Percentiles rank a stretch among this genome's conserved stretches.
These are phyloP conservation scores for Olyra latifolia DNA, from an alignment of 176 grass and related monocot species.

Conservation along the genomic window DNA sequence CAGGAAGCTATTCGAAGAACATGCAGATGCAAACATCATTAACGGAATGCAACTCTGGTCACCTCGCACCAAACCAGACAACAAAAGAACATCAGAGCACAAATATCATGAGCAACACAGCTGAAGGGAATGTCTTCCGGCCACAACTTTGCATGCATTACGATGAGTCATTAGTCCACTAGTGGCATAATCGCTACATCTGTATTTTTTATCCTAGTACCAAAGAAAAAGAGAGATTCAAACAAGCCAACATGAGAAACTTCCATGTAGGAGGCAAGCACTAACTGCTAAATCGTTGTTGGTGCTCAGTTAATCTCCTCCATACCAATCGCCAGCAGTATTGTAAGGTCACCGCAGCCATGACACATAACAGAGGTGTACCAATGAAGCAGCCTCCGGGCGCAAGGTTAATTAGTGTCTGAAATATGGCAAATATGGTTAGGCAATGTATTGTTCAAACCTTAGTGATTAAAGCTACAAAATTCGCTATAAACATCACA, in stretches of 20 bases:
- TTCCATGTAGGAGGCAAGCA: slow-evolving; percentile 5
- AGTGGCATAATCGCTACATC: not conserved
- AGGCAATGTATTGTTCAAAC: slow-evolving; percentile 2
- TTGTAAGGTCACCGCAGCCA: slow-evolving; percentile 56
- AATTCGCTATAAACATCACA: not conserved
- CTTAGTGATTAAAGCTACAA: slow-evolving; percentile 8
- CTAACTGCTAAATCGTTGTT: slow-evolving; percentile 47
- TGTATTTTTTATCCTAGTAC: slow-evolving; percentile 5
- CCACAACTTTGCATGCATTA: not conserved
- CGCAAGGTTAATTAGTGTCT: slow-evolving; percentile 85
- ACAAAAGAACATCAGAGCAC: not conserved
- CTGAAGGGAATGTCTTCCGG: not conserved
- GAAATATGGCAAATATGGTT: slow-evolving; percentile 30
- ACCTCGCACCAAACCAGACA: not conserved
- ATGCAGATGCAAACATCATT: not conserved
- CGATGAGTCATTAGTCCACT: not conserved
- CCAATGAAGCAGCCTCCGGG: slow-evolving; percentile 76
- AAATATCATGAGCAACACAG: not conserved
- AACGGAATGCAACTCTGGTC: not conserved
- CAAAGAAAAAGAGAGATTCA: not conserved
- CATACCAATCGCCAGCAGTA: slow-evolving; percentile 78
- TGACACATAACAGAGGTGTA: slow-evolving; percentile 58
- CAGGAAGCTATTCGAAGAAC: not conserved
- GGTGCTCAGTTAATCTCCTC: slow-evolving; percentile 69
- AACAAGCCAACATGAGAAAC: not conserved